Evolutionary conservation across 2,329 filamentous ascomycete genomes (phyloP).

Genomic region (Botrytis fabae): DNA sequence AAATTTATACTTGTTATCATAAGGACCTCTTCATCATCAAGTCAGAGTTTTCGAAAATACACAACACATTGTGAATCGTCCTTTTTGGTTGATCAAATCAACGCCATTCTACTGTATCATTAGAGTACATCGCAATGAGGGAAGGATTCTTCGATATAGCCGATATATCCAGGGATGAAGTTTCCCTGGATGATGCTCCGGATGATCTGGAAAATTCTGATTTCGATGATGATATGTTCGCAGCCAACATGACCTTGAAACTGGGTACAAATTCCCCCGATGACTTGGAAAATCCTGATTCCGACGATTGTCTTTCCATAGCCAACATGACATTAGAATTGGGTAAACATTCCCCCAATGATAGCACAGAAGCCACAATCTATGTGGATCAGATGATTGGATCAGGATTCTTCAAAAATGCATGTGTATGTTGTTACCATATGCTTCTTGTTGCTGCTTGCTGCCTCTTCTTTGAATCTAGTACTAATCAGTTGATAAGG

Average conservation of each 20-base stretch:
- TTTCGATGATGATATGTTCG: accelerated
- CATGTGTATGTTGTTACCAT: not conserved
- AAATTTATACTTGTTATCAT: not conserved
- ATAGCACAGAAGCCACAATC: not conserved
- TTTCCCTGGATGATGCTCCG: not conserved
- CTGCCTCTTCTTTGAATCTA: not conserved
- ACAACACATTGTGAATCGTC: not conserved
- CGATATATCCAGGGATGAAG: not conserved
- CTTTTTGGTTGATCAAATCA: not conserved
- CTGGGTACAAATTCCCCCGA: not conserved
- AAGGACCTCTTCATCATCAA: not conserved
- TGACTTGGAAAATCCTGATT: not conserved
- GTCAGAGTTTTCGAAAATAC: not conserved
- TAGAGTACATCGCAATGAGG: not conserved
- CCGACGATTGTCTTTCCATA: not conserved
- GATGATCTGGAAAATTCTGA: not conserved
- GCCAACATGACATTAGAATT: not conserved
- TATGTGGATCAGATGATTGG: not conserved
- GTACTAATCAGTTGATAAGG: not conserved
- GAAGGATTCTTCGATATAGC: not conserved
- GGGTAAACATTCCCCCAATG: not conserved
- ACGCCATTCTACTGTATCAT: not conserved
- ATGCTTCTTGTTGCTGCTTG: not conserved
- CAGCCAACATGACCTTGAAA: not conserved
- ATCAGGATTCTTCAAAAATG: not conserved